Base-by-base conservation (phyloP, 1,139 yeast species). In the Torulaspora globosa region DNA sequence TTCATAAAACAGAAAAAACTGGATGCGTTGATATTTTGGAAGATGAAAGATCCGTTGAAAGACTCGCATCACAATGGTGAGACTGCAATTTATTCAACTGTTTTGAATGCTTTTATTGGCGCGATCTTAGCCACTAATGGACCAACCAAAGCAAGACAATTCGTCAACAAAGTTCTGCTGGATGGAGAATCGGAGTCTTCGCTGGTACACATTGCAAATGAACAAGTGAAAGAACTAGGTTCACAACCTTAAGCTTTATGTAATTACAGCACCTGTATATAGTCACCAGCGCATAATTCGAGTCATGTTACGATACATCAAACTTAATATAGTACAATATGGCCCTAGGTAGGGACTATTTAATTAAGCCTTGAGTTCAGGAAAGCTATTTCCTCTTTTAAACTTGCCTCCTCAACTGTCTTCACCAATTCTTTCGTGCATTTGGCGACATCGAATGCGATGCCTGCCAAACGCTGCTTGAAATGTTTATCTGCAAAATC, bases 341-440 rank as follows among this genome's bases (percentile, higher is more conserved):
- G n/a, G 27, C 24, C 16, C 9, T 26, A 32, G 16, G 26, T 12
- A 12, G 5, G 19, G 18, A 19, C 31, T 27, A 8, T 33, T 34
- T 48, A 53, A 26, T 51, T 48, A 27, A 70, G 53, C 47, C 65
- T 65, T 8, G 71, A 63, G 52, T 70, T 69, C 52, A 71, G 57
- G 48, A 63, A 70, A 24, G 63, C 72, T 45, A 85, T 83, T 58
- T 86, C 95, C 57, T 83, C 90, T 58, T 84, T 84, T 59, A 89
- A 71, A 62, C 92, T 84, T 23, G 95, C 96, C 62, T 89, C 97
- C 65, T 90, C 97, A 5, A 90, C 96, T 1, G 96, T 85, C 70
- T 89, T 90, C 29, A 90, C 97, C 63, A 90, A 76, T 66, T 90
- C 97, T 65, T 90, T 90, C 10, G 97, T 90, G 65, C 95, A 85